Conservation (phyloP, 2,329 filamentous ascomycete species). For the Fusarium sp. region DNA sequence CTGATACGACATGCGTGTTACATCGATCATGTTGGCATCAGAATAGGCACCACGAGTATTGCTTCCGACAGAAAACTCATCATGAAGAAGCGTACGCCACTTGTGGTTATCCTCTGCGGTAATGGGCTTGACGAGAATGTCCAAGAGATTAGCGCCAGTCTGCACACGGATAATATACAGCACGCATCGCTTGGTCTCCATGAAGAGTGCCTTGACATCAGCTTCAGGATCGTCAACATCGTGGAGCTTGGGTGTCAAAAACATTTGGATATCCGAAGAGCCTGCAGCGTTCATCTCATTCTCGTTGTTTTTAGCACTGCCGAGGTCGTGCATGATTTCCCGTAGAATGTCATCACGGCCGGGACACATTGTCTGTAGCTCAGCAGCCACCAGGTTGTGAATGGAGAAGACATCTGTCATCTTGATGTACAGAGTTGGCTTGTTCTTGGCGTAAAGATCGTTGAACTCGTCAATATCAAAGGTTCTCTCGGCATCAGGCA, state of each 20-base stretch:
- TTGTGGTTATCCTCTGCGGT: conserved; percentile 87
- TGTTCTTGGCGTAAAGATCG: conserved; percentile 94
- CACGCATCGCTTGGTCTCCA: conserved; percentile 97
- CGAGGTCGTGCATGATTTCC: conserved; percentile 92
- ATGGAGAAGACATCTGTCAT: conserved; percentile 98
- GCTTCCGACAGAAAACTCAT: conserved; percentile 79
- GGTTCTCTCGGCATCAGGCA: conserved; percentile 87
- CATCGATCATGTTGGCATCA: conserved; percentile 88
- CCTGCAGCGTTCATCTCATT: conserved; percentile 90
- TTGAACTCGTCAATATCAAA: conserved; percentile 99
- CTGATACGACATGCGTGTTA: conserved; percentile 89
- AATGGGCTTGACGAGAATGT: conserved; percentile 93
- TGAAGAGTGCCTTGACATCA: conserved; percentile 91
- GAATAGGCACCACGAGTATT: conserved; percentile 87
- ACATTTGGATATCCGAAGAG: conserved; percentile 90
- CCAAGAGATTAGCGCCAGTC: conserved; percentile 89
- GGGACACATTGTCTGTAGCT: conserved; percentile 82
- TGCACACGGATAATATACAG: conserved; percentile 98
- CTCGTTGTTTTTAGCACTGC: conserved; percentile 96
- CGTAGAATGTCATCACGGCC: conserved; percentile 87
- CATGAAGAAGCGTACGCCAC: conserved; percentile 84
- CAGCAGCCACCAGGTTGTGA: conserved; percentile 85
- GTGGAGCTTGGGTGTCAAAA: conserved; percentile 88
- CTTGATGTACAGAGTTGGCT: conserved; percentile 99
- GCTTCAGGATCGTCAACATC: conserved; percentile 94